phyloP scores from a whole-genome alignment of 495 filamentous ascomycete genomes.

The Rusavskia elegans region DNA sequence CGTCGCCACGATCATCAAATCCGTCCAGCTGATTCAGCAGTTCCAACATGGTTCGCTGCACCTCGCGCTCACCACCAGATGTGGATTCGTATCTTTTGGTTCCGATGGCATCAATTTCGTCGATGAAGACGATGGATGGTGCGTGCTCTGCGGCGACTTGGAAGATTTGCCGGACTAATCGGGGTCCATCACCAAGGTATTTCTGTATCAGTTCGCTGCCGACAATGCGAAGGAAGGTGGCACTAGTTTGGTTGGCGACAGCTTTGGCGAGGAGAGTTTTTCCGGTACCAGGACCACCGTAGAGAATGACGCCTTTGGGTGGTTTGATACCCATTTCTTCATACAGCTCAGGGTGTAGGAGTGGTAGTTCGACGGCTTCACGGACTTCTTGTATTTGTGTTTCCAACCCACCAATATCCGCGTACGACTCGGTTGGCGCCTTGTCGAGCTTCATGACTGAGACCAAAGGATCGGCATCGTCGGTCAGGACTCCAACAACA shows the following conservation, averaged over 20 bases:
- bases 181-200: constrained; percentile 90
- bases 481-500: constrained; percentile 92
- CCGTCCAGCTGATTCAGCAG: constrained; percentile 96
- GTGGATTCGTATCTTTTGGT: constrained; percentile 98
- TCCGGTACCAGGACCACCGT: constrained; percentile 91
- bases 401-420: constrained; percentile 94
- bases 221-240: constrained; percentile 95
- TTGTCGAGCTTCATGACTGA: constrained; percentile 99
- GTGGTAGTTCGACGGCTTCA: constrained; percentile 88
- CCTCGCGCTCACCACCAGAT: constrained; percentile 91
- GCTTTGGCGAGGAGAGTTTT: constrained; percentile 97
- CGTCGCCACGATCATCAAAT: constrained; percentile 96
- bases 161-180: constrained; percentile 93
- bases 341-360: constrained; percentile 94
- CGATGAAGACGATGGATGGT: constrained; percentile 96
- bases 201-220: constrained; percentile 98
- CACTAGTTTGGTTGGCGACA: constrained; percentile 95
- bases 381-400: constrained; percentile 93
- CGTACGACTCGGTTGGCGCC: constrained; percentile 94
- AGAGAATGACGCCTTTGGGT: constrained; percentile 98
- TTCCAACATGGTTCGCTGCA: constrained; percentile 98
- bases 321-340: constrained; percentile 99
- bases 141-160: constrained; percentile 93
- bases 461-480: constrained; percentile 89
- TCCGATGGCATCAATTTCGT: constrained; percentile 98